A percentile compares a stretch with the other conserved stretches of the same genome.
phyloP scores from a whole-genome alignment of 2,329 filamentous ascomycete genomes.

The Dactylellina sp. region DNA sequence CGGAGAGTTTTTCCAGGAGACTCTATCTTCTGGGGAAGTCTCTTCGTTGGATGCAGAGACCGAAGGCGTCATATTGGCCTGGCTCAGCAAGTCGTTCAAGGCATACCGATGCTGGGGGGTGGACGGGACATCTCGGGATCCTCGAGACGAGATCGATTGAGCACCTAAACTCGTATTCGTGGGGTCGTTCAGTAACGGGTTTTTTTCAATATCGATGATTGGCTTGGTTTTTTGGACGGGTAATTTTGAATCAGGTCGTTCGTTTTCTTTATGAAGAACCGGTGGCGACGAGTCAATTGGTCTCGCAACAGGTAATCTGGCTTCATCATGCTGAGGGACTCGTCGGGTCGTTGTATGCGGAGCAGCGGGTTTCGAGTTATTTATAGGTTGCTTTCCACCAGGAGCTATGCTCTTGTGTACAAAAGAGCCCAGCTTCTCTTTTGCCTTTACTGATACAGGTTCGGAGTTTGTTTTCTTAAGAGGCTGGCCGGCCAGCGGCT shows the following conservation, averaged over 20 bases:
- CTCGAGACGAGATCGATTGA: conserved; percentile 8
- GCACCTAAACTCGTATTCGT: background rate
- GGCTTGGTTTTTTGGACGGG: conserved; percentile 10
- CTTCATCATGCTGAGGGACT: background rate
- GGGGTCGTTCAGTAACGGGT: conserved; percentile 7
- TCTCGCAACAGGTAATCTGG: conserved; percentile 11
- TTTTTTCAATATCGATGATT: conserved; percentile 11
- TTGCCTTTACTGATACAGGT: conserved; percentile 38
- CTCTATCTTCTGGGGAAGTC: conserved; percentile 71
- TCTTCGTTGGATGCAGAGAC: conserved; percentile 38
- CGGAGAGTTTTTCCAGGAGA: conserved; percentile 69
- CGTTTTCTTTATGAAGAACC: conserved; percentile 21
- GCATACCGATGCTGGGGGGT: conserved; percentile 53
- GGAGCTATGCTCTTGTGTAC: conserved; percentile 26
- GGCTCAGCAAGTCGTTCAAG: conserved; percentile 41
- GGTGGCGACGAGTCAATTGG: conserved; percentile 41
- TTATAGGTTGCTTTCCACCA: conserved; percentile 4
- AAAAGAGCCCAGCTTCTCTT: conserved; percentile 35
- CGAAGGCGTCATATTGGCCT: conserved; percentile 49
- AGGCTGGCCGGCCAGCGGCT: conserved; percentile 54
- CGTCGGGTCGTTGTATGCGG: background rate
- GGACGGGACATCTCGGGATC: conserved; percentile 39
- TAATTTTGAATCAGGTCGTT: background rate
- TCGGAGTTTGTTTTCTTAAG: conserved; percentile 51
- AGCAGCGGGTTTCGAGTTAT: conserved; percentile 12